Evolutionary conservation across 1,284 basidiomycete species (phyloP), one percentile per base, ranked within the genome.

Genomic region (Stereum hirsutum): DNA sequence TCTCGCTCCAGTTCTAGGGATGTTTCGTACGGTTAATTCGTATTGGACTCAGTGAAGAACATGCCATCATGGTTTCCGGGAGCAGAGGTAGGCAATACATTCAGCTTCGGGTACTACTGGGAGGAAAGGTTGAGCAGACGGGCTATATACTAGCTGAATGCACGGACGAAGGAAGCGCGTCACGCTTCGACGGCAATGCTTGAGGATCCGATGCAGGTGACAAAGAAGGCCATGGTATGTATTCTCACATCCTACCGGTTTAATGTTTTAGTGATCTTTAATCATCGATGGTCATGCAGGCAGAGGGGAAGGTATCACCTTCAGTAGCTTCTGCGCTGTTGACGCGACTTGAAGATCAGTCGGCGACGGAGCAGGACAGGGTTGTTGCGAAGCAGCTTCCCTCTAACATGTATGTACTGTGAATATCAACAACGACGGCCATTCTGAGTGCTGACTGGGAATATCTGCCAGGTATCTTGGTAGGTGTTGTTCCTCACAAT

Each of bases 61-160:
- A 51, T 72, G 15, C 71, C 72, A 1, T 52, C 49, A 21, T 74
- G 69, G 68, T 55, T 71, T 42, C 72, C 71, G 12, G 72, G 72
- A 8, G 63, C 67, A n/a, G n/a, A n/a, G n/a, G n/a, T n/a, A n/a
- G n/a, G n/a, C n/a, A n/a, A n/a, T n/a, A n/a, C n/a, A n/a, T n/a
- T n/a, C n/a, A n/a, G n/a, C n/a, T n/a, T n/a, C n/a, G n/a, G n/a
- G n/a, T n/a, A n/a, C n/a, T n/a, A n/a, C n/a, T n/a, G n/a, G n/a
- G n/a, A n/a, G n/a, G n/a, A n/a, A n/a, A n/a, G n/a, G n/a, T n/a
- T n/a, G n/a, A n/a, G n/a, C n/a, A n/a, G n/a, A n/a, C n/a, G n/a
- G n/a, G n/a, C n/a, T n/a, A n/a, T n/a, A n/a, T n/a, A n/a, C n/a
- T n/a, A n/a, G 0, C 73, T 76, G 66, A 59, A 66, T 19, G 68